A percentile compares a stretch with the other conserved stretches of the same genome.
phyloP scores from a whole-genome alignment of 2,329 filamentous ascomycete species.

The Botrytis fragariae region DNA sequence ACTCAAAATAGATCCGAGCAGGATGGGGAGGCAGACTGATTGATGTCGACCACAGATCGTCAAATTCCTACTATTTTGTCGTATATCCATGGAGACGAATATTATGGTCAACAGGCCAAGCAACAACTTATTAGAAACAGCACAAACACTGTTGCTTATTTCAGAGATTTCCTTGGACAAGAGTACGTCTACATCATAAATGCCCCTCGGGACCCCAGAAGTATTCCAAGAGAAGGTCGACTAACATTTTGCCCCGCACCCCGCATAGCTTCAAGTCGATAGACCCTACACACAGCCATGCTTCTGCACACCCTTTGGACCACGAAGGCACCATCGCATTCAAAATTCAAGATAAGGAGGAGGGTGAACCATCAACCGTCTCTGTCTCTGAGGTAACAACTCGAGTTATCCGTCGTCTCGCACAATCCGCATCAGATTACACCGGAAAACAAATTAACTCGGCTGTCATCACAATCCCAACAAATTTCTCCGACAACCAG shows the following conservation, averaged over 20 bases:
- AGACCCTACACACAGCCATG: constrained; percentile 92
- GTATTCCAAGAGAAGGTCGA: constrained; percentile 18
- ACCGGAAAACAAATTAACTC: constrained; percentile 90
- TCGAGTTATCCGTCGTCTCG: constrained; percentile 79
- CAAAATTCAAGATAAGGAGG: constrained; percentile 74
- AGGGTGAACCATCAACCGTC: constrained; percentile 63
- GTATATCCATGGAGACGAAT: constrained; percentile 94
- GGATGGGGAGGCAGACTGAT: constrained; percentile 20
- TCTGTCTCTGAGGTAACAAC: constrained; percentile 78
- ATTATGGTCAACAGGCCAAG: constrained; percentile 94
- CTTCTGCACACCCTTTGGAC: constrained; percentile 85
- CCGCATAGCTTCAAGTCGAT: constrained; percentile 77
- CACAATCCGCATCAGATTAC: constrained; percentile 83
- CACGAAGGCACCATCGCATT: constrained; percentile 72
- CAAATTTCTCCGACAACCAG: constrained; percentile 87
- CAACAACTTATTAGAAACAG: constrained; percentile 88
- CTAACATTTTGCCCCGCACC: constrained; percentile 28
- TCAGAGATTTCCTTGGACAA: constrained; percentile 93
- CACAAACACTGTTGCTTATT: constrained; percentile 90
- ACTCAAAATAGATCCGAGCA: neutral
- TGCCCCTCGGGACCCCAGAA: neutral
- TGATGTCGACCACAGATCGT: constrained; percentile 61
- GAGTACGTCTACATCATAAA: constrained; percentile 56
- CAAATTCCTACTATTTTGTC: constrained; percentile 94
- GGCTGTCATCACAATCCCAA: constrained; percentile 91